Base-by-base conservation (phyloP, 1,284 basidiomycete genomes). In the Ceratobasidium sp. region DNA sequence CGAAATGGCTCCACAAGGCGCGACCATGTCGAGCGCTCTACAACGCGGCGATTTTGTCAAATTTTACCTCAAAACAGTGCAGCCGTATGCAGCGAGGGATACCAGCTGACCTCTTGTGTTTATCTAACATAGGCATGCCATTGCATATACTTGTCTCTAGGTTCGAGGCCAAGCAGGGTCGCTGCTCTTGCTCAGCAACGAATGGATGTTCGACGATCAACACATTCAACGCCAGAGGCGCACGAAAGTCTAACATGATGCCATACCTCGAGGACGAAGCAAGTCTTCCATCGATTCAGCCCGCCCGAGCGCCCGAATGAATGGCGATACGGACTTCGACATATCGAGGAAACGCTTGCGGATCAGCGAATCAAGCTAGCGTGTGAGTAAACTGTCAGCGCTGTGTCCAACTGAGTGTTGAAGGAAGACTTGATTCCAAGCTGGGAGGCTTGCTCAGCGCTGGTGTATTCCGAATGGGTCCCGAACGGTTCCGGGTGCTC, bases 1-100 rank as follows among this genome's bases (percentile, higher is more conserved):
- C 61, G 48, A 61, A 65, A 23, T 32, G 26, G 64, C 64, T 67
- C 64, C 64, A 67, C 64, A 55, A 39, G 39, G 52, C 14, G 32
- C 64, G 50, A 32, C 18, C 14, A 23, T 2, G 32, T 14, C 52
- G 23, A 36, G 53, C n/a, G 53, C 28, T 5, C 28, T 34, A 30
- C 52, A 55, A 30, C 52, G 52, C 50, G 64, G 64, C 18, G 45
- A 53, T 16, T 28, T 55, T 67, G 50, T 67, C 64, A 18, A 55
- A 23, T 53, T 45, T 67, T 67, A 67, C 64, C 64, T 67, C 64
- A 67, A 53, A 6, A 9, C 6, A 3, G 8, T 39, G 8, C 36
- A n/a, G 41, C 53, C 36, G 55, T n/a, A 36, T 28, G 8, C 16
- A 23, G 23, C 32, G 67, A 34, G 55, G 67, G 41, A 46, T 3